These are phyloP conservation scores for Pseudocercospora pini-densiflorae DNA, from an alignment of 2,329 filamentous ascomycete genomes.

Conservation along the genomic window DNA sequence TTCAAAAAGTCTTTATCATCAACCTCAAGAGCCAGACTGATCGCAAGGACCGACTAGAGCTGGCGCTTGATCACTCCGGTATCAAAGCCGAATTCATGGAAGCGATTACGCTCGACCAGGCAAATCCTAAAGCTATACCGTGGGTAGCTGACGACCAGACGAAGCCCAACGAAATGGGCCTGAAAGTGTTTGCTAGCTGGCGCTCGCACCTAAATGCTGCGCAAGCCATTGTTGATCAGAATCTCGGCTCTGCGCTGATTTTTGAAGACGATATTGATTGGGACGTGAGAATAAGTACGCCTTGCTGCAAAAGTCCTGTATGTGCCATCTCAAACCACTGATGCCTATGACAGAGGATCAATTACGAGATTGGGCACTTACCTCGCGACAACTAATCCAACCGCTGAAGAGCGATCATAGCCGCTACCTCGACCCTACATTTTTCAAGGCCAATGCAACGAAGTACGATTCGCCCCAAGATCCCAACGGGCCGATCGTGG, in stretches of 20 bases:
- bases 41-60: background rate
- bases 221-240: slow-evolving; percentile 38
- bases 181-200: slow-evolving; percentile 1
- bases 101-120: background rate
- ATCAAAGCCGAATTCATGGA: background rate
- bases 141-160: background rate
- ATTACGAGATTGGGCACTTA: slow-evolving; percentile 42
- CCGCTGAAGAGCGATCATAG: background rate
- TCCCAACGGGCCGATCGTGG: slow-evolving; percentile 14
- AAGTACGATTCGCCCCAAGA: background rate
- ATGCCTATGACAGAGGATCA: slow-evolving; percentile 31
- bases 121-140: background rate
- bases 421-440: background rate
- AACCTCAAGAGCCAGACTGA: background rate
- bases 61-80: background rate
- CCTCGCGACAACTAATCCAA: slow-evolving; percentile 25
- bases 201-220: slow-evolving; percentile 7
- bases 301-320: background rate
- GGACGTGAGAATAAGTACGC: slow-evolving; percentile 45
- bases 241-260: slow-evolving; percentile 45
- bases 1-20: background rate
- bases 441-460: background rate
- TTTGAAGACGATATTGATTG: slow-evolving; percentile 52
- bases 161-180: background rate
- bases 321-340: background rate